These are phyloP conservation scores for Typha latifolia DNA, from an alignment of 176 grass and related monocot species.

Conservation along the genomic window DNA sequence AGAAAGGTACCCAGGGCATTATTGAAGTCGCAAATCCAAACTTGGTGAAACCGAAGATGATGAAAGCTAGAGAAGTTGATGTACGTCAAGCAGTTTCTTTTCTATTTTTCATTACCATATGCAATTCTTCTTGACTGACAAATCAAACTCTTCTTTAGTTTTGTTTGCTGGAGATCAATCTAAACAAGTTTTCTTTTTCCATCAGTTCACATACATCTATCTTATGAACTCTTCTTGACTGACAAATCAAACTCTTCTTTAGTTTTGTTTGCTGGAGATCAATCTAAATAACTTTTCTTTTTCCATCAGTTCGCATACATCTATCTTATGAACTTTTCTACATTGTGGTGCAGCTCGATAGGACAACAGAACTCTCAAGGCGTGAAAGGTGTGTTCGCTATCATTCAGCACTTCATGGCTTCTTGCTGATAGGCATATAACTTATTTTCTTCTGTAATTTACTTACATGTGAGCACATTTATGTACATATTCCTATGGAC, in stretches of 20 bases:
- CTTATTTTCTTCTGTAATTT: background rate
- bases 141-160: background rate
- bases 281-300: too few species aligned
- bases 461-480: background rate
- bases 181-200: background rate
- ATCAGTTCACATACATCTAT: background rate
- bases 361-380: constrained; percentile 8
- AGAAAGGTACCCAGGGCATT: constrained; percentile 13
- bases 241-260: too few species aligned
- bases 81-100: constrained; percentile 9
- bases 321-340: background rate
- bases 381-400: constrained; percentile 6
- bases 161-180: background rate
- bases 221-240: too few species aligned
- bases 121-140: background rate
- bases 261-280: too few species aligned
- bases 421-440: background rate
- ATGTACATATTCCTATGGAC: background rate
- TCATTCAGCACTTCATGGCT: background rate
- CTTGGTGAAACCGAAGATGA: constrained; percentile 13
- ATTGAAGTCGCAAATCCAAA: constrained; percentile 23
- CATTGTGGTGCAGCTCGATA: background rate
- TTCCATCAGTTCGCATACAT: too few species aligned
- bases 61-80: constrained; percentile 25
- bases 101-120: background rate